Percentiles rank a stretch among this genome's conserved stretches.
phyloP scores from a whole-genome alignment of 208 protist species.

The Polymyxa betae region DNA sequence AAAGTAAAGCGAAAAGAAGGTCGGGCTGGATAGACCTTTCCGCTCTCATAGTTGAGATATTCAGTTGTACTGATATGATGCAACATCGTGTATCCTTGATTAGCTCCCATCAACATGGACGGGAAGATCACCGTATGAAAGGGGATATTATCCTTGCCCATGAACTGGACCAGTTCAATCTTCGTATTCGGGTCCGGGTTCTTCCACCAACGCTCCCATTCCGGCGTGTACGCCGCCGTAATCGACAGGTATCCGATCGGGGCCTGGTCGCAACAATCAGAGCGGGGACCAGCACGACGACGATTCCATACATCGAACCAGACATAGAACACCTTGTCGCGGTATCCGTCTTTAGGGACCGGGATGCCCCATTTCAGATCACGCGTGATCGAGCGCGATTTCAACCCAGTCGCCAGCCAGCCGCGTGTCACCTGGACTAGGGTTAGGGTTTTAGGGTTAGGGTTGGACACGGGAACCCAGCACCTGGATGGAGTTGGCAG shows the following conservation, averaged over 20 bases:
- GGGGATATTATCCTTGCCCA: conserved; percentile 85
- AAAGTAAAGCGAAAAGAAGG: not conserved
- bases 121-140: conserved; percentile 86
- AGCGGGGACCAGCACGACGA: not conserved
- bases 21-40: not conserved
- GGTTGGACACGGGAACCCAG: no score
- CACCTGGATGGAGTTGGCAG: conserved; percentile 66
- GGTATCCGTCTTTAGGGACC: conserved; percentile 74
- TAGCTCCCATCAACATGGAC: conserved; percentile 72
- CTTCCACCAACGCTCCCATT: conserved; percentile 79
- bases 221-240: conserved; percentile 75
- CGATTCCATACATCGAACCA: conserved; percentile 76
- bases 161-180: conserved; percentile 80
- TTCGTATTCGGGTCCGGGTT: conserved; percentile 76
- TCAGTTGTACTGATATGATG: conserved; percentile 76
- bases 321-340: conserved; percentile 83
- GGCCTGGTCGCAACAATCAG: conserved; percentile 60
- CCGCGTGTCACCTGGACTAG: conserved; percentile 74
- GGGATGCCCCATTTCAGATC: conserved; percentile 83
- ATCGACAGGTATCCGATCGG: conserved; percentile 84
- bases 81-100: conserved; percentile 72
- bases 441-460: no score
- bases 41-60: conserved; percentile 82
- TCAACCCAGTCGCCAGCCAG: conserved; percentile 77
- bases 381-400: conserved; percentile 80